Base-by-base conservation (phyloP, 1,284 basidiomycete genomes). In the Trichosporon coremiiforme region DNA sequence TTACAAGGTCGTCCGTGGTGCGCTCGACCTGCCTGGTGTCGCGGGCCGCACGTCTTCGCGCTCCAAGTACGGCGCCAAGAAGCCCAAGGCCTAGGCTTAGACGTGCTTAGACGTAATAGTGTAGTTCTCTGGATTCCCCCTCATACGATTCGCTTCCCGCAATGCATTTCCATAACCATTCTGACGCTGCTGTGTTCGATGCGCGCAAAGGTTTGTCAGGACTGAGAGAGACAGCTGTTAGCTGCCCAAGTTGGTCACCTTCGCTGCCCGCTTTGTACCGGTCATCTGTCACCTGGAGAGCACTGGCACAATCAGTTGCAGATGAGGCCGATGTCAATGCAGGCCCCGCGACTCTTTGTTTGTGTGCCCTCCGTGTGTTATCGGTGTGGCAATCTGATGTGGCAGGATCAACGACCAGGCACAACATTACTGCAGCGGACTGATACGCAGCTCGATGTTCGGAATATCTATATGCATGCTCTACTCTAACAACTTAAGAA, bases 1-100 rank as follows among this genome's bases (percentile, higher is more conserved):
- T 77, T 99, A 99, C 85, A 97, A 98, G 84, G 86, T 98, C 71
- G 91, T 99, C 13, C 89, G 97, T 80, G 97, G 97, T 38, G 91
- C 94, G 22, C 84, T 95, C 66, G 97, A 99, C 85, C 90, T 97
- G 73, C 90, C 90, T 69, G 94, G 92, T 68, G 97, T 99, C 2
- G 92, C 93, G 3, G 92, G 91, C 70, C 87, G 97, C 77, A 87
- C 87, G 65, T 89, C 88, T 13, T 88, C 91, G 53, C 88, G 97
- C 72, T 98, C 94, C 85, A 92, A 91, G 88, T 99, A 98, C 80
- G 97, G 92, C 83, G 50, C 64, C 67, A 66, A 70, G 57, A 62
- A 62, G 57, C 57, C 57, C 57, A 62, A 62, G 57, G 57, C 57
- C 31, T 62, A 62, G 57, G 57, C 17, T 8, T 35, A 35, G 33